These are phyloP conservation scores for Litchi chinensis DNA, from an alignment of 345 rosid species.

Conservation along the genomic window DNA sequence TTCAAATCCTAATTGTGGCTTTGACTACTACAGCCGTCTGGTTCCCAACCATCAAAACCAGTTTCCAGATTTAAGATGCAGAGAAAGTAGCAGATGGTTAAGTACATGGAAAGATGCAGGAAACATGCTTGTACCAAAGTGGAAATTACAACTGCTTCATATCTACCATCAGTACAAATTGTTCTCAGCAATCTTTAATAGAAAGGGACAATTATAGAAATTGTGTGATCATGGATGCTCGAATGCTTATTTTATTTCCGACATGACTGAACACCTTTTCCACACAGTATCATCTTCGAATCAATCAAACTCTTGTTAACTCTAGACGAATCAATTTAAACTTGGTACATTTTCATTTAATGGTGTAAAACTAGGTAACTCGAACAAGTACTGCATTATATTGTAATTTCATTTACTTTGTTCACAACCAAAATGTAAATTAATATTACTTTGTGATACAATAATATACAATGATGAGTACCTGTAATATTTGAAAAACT, in stretches of 20 bases:
- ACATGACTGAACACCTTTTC: background rate
- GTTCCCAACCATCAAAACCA: slow-evolving; percentile 64
- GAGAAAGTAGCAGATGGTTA: slow-evolving; percentile 46
- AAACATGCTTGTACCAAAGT: background rate
- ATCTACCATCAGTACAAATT: background rate
- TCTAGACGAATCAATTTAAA: background rate
- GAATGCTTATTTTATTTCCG: background rate
- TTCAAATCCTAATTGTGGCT: background rate
- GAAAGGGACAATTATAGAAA: background rate
- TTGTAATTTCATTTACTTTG: background rate
- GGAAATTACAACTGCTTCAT: background rate
- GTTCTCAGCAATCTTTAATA: background rate
- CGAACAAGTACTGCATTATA: background rate
- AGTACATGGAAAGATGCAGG: background rate
- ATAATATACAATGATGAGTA: slow-evolving; percentile 6
- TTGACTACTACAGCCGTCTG: slow-evolving; percentile 45
- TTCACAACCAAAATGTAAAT: background rate
- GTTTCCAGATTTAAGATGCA: slow-evolving; percentile 83
- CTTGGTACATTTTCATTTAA: no score
- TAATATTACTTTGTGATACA: background rate
- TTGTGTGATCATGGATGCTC: background rate
- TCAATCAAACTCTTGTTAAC: background rate
- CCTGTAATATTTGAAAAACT: background rate
- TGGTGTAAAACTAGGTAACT: no score
- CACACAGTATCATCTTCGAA: background rate